Base-by-base conservation (phyloP, 2,329 filamentous ascomycete species). In the Emmonsiellopsis sp. region DNA sequence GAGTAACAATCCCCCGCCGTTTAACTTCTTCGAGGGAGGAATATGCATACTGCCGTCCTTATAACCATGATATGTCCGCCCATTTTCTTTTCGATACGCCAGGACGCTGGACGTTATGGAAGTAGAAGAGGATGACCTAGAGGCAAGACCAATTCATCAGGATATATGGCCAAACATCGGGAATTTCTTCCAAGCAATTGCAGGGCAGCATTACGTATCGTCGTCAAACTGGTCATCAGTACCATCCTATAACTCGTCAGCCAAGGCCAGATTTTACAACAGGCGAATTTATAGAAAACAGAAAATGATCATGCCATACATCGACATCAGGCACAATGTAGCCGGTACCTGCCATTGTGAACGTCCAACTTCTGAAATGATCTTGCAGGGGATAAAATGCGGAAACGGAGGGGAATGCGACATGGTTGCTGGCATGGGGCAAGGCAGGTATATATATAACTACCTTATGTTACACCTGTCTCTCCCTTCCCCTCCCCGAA, bases 51-150 rank as follows among this genome's bases (percentile, higher is more conserved):
- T 50, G 10, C 47, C 47, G 6, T 50, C 47, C 34, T 50, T 50
- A 31, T 37, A 50, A 6, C 26, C 8, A 50, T 38, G 26, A 38
- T 50, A 50, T 40, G 47, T 50, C 16, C 47, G 35, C 10, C 47
- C 47, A 26, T 50, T 50, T 20, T 50, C 47, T n/a, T 50, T 16
- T 31, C 47, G 6, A 38, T 37, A 50, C 9, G 47, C 47, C 47
- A 35, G 20, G 47, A 50, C 26, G 32, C 47, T 50, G 11, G 47
- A 50, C 9, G 47, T 10, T 11, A 50, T 20, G 16, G 47, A 50
- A 13, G 47, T 31, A 38, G 47, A 37, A 31, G 10, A 50, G 26
- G 13, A 32, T 5, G 47, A 50, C 31, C 47, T 50, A 31, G 5
- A 30, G 15, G 11, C 7, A 37, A 37, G 34, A 7, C 11, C 34